These are phyloP conservation scores for Amylostereum chailletii DNA, from an alignment of 1,284 basidiomycete species.

Conservation along the genomic window DNA sequence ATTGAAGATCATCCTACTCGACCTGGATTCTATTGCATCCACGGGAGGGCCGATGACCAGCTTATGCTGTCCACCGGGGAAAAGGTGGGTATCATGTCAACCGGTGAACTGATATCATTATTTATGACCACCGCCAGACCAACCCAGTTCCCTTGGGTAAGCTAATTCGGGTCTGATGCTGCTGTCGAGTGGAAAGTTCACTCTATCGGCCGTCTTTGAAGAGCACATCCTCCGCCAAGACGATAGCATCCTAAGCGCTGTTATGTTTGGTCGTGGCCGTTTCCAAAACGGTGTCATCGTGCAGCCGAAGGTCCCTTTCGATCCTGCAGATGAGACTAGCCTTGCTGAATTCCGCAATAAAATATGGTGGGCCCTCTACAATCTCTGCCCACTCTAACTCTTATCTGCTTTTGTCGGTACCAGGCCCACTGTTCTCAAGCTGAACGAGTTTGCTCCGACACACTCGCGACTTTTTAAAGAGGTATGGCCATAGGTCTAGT, in stretches of 20 bases:
- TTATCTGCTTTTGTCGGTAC: constrained; percentile 12
- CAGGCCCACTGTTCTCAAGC: constrained; percentile 17
- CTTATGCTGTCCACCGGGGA: constrained; percentile 23
- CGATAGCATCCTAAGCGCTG: constrained; percentile 20
- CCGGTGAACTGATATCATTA: background rate
- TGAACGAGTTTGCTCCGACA: constrained; percentile 18
- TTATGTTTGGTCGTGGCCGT: constrained; percentile 31
- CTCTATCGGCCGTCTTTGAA: constrained; percentile 4
- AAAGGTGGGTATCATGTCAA: constrained; percentile 11
- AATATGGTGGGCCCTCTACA: constrained; percentile 19
- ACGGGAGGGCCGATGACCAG: constrained; percentile 39
- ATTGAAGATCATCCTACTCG: constrained; percentile 33
- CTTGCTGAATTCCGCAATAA: constrained; percentile 20
- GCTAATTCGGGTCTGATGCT: background rate
- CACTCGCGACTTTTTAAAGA: constrained; percentile 22
- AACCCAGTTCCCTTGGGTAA: constrained; percentile 34
- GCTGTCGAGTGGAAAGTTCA: background rate
- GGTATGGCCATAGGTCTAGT: constrained; percentile 6
- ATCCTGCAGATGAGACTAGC: constrained; percentile 18
- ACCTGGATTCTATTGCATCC: constrained; percentile 30
- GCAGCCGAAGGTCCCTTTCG: constrained; percentile 22
- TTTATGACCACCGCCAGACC: constrained; percentile 17
- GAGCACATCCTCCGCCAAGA: constrained; percentile 26
- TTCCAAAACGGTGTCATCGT: constrained; percentile 32
- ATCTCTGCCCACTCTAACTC: background rate